A percentile compares a stretch with the other conserved stretches of the same genome.
Evolutionary conservation across 306 rosid genomes (phyloP).

Genomic region (Psophocarpus tetragonolobus): DNA sequence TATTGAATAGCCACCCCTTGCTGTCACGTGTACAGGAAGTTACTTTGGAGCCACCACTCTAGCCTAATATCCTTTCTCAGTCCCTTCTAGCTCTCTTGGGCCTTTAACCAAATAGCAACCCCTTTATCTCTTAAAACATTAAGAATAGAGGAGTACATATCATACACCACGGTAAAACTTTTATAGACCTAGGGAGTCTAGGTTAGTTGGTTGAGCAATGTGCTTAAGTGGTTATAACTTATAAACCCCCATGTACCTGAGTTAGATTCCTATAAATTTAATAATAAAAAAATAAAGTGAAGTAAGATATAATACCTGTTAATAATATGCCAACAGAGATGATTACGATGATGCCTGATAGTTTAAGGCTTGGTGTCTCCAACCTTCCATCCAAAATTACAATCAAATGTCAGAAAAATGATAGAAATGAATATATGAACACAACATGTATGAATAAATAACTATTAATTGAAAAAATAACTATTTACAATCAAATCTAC

Average conservation of each 20-base stretch:
- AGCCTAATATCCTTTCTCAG: not conserved
- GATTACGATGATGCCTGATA: slow-evolving; percentile 81
- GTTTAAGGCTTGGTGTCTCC: slow-evolving; percentile 86
- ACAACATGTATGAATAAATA: too few relatives aligned
- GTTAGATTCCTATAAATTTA: too few relatives aligned
- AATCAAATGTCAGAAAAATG: slow-evolving; percentile 35
- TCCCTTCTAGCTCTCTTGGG: not conserved
- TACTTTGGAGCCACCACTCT: not conserved
- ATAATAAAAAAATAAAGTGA: too few relatives aligned
- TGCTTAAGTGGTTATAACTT: too few relatives aligned
- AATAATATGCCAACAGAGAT: slow-evolving; percentile 86
- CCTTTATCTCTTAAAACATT: not conserved
- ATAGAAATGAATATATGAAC: not conserved
- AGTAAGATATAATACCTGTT: slow-evolving; percentile 60
- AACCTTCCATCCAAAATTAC: slow-evolving; percentile 59
- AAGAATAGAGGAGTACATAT: not conserved
- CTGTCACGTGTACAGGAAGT: not conserved
- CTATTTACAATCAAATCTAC: too few relatives aligned
- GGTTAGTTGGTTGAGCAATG: too few relatives aligned
- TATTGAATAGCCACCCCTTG: not conserved
- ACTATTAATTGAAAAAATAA: too few relatives aligned
- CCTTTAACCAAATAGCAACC: not conserved
- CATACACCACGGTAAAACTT: not conserved
- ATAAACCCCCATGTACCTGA: too few relatives aligned
- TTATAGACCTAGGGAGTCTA: too few relatives aligned